Percentiles rank a stretch among this genome's conserved stretches.
phyloP scores from a whole-genome alignment of 345 rosid genomes.

The Aquilaria malaccensis region DNA sequence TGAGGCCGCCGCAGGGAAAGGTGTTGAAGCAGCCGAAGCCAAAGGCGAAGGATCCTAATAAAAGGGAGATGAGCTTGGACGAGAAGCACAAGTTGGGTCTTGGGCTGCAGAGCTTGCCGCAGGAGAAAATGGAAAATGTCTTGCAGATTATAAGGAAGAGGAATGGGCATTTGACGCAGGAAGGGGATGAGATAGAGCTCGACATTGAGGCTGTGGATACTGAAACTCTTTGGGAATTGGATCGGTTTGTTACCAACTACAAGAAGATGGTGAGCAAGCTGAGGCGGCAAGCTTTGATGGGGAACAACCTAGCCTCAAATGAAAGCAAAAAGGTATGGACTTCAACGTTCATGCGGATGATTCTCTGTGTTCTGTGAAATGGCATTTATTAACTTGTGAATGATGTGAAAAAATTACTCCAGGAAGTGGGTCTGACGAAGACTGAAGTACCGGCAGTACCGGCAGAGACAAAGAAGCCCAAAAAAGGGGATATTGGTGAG shows the following conservation, averaged over 20 bases:
- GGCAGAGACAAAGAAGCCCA: conserved; percentile 45
- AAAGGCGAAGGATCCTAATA: conserved; percentile 75
- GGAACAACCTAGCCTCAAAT: conserved; percentile 16
- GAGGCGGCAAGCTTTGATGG: conserved; percentile 59
- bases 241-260: conserved; percentile 70
- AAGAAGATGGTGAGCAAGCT: conserved; percentile 77
- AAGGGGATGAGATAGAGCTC: conserved; percentile 78
- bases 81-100: conserved; percentile 65
- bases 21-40: conserved; percentile 61
- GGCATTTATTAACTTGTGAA: not conserved
- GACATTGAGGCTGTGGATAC: conserved; percentile 75
- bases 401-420: not conserved
- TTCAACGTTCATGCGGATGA: not conserved
- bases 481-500: conserved; percentile 71
- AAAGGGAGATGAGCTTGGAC: conserved; percentile 65
- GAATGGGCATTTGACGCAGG: conserved; percentile 59
- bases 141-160: conserved; percentile 74
- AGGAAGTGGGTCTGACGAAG: conserved; percentile 32
- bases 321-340: conserved; percentile 31
- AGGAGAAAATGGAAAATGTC: conserved; percentile 78
- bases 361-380: not conserved
- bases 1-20: conserved; percentile 30
- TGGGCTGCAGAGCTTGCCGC: conserved; percentile 70
- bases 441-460: conserved; percentile 35
- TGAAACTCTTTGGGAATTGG: conserved; percentile 81